These are phyloP conservation scores for Populus deltoides DNA, from an alignment of 345 rosid species.

Conservation along the genomic window DNA sequence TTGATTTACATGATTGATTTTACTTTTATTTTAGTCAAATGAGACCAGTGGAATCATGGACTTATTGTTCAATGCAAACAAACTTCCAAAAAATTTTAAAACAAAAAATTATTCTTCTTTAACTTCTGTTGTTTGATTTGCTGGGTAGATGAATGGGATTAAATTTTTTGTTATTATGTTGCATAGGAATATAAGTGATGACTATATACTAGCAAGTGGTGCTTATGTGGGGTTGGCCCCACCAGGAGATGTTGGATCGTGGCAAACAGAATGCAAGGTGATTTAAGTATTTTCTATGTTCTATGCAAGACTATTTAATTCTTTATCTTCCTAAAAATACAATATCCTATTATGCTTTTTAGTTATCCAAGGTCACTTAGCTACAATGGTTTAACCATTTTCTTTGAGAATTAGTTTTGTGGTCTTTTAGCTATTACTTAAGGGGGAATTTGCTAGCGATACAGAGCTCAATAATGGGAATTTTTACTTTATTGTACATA, in stretches of 20 bases:
- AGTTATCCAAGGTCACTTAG: not conserved
- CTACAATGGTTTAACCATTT: not conserved
- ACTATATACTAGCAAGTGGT: constrained; percentile 43
- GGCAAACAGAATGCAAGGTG: constrained; percentile 92
- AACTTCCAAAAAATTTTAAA: no score
- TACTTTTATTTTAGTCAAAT: no score
- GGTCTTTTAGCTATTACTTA: not conserved
- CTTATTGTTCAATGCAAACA: no score
- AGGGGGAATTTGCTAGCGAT: not conserved
- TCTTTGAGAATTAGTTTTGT: not conserved
- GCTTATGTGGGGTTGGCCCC: constrained; percentile 79
- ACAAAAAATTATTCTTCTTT: not conserved
- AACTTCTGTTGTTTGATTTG: not conserved
- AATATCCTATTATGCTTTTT: not conserved
- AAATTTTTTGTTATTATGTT: not conserved
- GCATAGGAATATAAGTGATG: constrained; percentile 49
- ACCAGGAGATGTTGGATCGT: constrained; percentile 76
- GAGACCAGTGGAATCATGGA: no score
- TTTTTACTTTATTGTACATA: not conserved
- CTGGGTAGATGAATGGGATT: not conserved
- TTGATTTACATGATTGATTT: no score
- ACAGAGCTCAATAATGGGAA: not conserved
- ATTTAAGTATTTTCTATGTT: not conserved
- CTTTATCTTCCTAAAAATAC: not conserved
- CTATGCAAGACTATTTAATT: not conserved